phyloP scores from a whole-genome alignment of 345 rosid species.

The Hypericum perforatum region DNA sequence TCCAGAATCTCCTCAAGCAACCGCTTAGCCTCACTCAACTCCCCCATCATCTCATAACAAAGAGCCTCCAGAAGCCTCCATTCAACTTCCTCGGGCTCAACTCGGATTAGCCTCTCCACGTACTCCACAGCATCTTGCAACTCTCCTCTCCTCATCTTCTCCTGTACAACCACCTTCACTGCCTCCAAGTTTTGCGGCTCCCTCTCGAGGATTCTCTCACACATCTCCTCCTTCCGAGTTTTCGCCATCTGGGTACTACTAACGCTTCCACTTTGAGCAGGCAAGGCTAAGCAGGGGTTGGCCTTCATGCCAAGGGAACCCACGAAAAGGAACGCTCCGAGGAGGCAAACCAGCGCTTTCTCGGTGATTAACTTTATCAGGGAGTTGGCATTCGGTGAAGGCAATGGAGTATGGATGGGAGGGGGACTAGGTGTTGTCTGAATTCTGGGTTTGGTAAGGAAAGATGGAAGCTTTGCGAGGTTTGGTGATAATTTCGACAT shows the following conservation, averaged over 20 bases:
- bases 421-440: background rate
- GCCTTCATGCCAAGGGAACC: constrained; percentile 31
- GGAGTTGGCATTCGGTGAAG: constrained; percentile 6
- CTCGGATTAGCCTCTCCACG: constrained; percentile 50
- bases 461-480: constrained; percentile 16
- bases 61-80: constrained; percentile 90
- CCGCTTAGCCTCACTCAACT: constrained; percentile 53
- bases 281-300: constrained; percentile 39
- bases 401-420: constrained; percentile 14
- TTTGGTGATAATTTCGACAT: background rate
- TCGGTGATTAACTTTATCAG: constrained; percentile 20
- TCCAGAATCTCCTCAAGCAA: constrained; percentile 53
- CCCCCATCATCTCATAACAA: constrained; percentile 72
- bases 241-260: constrained; percentile 27
- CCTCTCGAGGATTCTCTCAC: constrained; percentile 51
- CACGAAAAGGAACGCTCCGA: constrained; percentile 49
- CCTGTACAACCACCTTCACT: constrained; percentile 53
- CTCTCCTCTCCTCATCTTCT: constrained; percentile 73
- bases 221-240: constrained; percentile 40
- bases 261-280: constrained; percentile 18
- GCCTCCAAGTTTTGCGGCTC: constrained; percentile 67
- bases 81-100: constrained; percentile 65
- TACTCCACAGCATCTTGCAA: constrained; percentile 49
- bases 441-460: background rate
- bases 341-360: constrained; percentile 36